Evolutionary conservation across 2,329 filamentous ascomycete genomes (phyloP).

Genomic region (Fusarium guadeloupense): DNA sequence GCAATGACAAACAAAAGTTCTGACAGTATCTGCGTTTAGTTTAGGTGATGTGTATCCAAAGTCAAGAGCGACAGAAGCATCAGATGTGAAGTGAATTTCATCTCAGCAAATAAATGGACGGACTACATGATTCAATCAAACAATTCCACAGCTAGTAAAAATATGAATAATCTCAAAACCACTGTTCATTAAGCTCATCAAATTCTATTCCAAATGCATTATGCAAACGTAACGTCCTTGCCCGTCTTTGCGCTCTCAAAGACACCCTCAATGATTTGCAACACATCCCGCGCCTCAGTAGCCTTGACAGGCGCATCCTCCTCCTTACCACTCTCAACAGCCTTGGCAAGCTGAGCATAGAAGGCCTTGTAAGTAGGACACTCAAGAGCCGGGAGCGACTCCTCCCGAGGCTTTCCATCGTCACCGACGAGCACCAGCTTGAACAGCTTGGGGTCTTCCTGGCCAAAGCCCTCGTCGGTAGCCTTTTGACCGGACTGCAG

Average conservation of each 20-base stretch:
- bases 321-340: constrained; percentile 58
- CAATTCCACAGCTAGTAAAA: no score
- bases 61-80: no score
- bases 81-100: no score
- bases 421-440: constrained; percentile 64
- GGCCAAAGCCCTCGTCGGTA: constrained; percentile 70
- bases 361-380: constrained; percentile 75
- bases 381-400: constrained; percentile 65
- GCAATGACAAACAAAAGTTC: neutral
- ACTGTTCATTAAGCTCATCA: constrained; percentile 30
- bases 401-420: constrained; percentile 60
- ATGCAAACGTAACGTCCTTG: constrained; percentile 53
- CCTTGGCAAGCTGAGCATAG: constrained; percentile 65
- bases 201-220: neutral
- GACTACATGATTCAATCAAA: no score
- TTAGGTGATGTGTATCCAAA: no score
- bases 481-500: constrained; percentile 71
- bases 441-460: constrained; percentile 69
- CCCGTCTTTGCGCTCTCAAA: constrained; percentile 60
- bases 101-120: no score
- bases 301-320: constrained; percentile 63
- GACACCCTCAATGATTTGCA: constrained; percentile 62
- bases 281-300: constrained; percentile 61
- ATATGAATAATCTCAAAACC: neutral
- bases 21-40: no score